Percentiles rank a stretch among this genome's conserved stretches.
Conservation (phyloP, 805 yeast genomes). For the Wickerhamiella occidentalis region DNA sequence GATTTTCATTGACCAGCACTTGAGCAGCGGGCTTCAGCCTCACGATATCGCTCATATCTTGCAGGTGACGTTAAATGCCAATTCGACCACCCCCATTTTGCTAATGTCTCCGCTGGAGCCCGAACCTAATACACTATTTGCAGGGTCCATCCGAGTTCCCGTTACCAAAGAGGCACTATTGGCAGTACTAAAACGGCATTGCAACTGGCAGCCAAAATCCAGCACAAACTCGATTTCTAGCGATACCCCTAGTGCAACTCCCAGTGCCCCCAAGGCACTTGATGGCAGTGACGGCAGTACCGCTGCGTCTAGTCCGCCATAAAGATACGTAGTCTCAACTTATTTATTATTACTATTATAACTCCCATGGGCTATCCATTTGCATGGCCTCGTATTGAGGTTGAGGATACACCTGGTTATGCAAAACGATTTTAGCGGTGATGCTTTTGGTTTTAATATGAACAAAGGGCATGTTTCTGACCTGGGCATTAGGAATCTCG, state of each 20-base stretch:
- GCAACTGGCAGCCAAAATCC: conserved; percentile 23
- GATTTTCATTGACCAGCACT: conserved; percentile 59
- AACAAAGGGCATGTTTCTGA: not conserved
- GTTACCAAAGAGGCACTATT: conserved; percentile 30
- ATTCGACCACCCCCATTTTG: conserved; percentile 63
- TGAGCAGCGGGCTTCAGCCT: conserved; percentile 35
- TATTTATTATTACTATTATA: not conserved
- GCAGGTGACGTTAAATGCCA: conserved; percentile 66
- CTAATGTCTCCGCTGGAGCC: conserved; percentile 38
- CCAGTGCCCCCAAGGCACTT: not conserved
- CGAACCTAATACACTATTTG: conserved; percentile 35
- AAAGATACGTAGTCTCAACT: too few species aligned
- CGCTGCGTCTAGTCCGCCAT: not conserved
- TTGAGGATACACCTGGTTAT: not conserved
- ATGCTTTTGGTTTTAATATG: not conserved
- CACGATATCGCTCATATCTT: conserved; percentile 66
- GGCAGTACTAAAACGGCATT: conserved; percentile 25
- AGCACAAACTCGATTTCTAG: not conserved
- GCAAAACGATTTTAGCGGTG: not conserved
- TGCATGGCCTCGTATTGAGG: not conserved
- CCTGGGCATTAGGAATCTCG: not conserved
- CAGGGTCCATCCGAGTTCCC: conserved; percentile 67
- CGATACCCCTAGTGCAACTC: not conserved
- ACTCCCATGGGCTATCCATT: not conserved
- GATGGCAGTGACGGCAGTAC: not conserved